Evolutionary conservation across 345 rosid species (phyloP), one percentile per base, ranked within the genome.

Genomic region (Murraya koenigii): DNA sequence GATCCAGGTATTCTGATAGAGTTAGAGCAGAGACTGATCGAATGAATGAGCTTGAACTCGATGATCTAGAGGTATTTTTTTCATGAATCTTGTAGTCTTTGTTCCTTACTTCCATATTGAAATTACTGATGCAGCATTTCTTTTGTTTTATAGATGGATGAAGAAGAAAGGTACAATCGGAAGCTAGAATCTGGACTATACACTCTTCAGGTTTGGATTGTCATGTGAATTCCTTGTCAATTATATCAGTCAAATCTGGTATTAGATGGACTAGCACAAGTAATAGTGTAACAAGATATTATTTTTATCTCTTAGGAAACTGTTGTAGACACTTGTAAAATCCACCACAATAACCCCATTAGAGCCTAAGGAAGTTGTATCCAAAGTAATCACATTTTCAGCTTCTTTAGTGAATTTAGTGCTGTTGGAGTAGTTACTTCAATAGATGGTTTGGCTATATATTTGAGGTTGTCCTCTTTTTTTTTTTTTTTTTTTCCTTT

Each of bases 131-230:
- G 69, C 59, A 69, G 23, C 49, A 71, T 67, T 64, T 23, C 39
- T 61, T 62, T 20, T 54, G 23, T 77, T 69, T 61, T 79, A 30
- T 90, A 96, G 98, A 85, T 94, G 88, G 95, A 94, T 85, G 99
- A 94, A 75, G 97, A 96, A 68, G 98, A 94, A 84, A 90, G 78
- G 63, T 94, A 94, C 85, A 94, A 86, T 54, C 83, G 95, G 69
- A 92, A 80, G 83, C 93, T 95, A 35, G 99, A 93, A 82, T 90
- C 96, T 85, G 99, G 98, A 79, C 91, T 93, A 25, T 95, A 95
- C 87, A 91, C 96, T 75, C 98, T 95, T 76, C 98, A 93, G 99
- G 99, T 95, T 79, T 74, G 87, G 60, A 58, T 74, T 71, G 39
- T 79, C 8, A 28, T 19, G 14, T 25, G 26, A 60, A 36, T 15